Conservation (phyloP, 2,329 filamentous ascomycete species). For the Dryadomyces sulphureus region DNA sequence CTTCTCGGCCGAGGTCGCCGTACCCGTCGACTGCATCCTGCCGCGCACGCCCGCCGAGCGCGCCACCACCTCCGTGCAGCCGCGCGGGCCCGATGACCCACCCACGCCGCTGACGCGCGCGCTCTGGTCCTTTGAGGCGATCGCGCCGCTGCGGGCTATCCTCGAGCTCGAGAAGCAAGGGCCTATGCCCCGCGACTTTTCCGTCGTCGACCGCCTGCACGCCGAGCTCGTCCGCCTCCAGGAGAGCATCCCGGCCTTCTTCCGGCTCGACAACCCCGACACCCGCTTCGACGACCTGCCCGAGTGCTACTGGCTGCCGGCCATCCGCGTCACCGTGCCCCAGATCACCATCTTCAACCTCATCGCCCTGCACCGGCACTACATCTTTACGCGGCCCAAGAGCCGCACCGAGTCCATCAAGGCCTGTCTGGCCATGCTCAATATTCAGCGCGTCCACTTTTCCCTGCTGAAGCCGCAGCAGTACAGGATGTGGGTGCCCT, state of each 20-base stretch:
- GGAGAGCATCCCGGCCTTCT: conserved; percentile 32
- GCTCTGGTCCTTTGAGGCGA: conserved; percentile 34
- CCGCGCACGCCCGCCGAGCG: conserved; percentile 23
- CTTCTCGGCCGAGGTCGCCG: conserved; percentile 28
- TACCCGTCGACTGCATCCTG: conserved; percentile 37
- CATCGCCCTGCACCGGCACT: conserved; percentile 46
- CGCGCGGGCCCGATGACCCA: conserved; percentile 33
- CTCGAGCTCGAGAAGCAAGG: conserved; percentile 41
- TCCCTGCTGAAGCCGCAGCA: conserved; percentile 32
- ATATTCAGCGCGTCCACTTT: conserved; percentile 36
- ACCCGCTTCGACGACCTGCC: conserved; percentile 39
- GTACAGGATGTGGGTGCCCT: conserved; percentile 26
- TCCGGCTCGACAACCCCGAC: conserved; percentile 41
- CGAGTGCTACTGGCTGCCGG: conserved; percentile 36
- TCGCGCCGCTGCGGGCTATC: conserved; percentile 35
- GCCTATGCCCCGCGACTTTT: conserved; percentile 36
- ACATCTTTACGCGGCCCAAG: conserved; percentile 40
- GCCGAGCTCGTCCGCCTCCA: conserved; percentile 31
- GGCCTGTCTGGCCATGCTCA: conserved; percentile 39
- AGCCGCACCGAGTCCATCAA: conserved; percentile 41
- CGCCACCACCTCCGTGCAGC: conserved; percentile 30
- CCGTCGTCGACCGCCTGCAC: conserved; percentile 39
- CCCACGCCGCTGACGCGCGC: conserved; percentile 41
- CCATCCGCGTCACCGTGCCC: conserved; percentile 29
- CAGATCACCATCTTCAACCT: conserved; percentile 37